These are phyloP conservation scores for Avena sativa DNA, from an alignment of 176 grass and related monocot genomes.

Conservation along the genomic window DNA sequence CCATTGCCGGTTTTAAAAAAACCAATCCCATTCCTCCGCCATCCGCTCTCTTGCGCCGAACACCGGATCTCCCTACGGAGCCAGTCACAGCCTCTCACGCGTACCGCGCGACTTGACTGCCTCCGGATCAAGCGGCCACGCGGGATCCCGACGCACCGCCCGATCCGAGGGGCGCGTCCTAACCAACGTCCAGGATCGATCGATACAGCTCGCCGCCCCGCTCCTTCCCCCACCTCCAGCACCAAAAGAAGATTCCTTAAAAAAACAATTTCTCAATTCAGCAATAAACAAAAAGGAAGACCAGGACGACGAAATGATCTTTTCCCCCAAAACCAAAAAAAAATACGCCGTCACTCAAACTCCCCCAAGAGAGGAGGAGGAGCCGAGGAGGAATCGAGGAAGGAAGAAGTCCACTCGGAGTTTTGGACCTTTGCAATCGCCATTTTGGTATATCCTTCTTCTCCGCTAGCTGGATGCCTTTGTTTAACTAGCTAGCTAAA, in stretches of 20 bases:
- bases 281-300: background rate
- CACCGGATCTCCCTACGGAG: background rate
- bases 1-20: too few relatives aligned
- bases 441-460: constrained; percentile 32
- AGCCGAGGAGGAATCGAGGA: background rate
- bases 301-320: background rate
- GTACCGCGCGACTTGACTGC: too few relatives aligned
- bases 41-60: background rate
- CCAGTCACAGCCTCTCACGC: background rate
- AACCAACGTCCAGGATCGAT: background rate
- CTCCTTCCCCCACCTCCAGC: background rate
- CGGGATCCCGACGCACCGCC: too few relatives aligned
- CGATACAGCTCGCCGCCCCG: background rate
- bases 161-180: background rate
- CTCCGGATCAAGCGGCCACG: too few relatives aligned
- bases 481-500: background rate
- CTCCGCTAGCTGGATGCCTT: constrained; percentile 7
- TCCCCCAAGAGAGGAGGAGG: background rate
- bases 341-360: constrained; percentile 19
- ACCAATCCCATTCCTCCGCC: background rate
- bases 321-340: background rate
- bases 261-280: background rate
- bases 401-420: constrained; percentile 39
- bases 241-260: background rate
- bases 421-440: constrained; percentile 5